These are phyloP conservation scores for Trichoderma virens DNA, from an alignment of 495 filamentous ascomycete genomes.

Conservation along the genomic window DNA sequence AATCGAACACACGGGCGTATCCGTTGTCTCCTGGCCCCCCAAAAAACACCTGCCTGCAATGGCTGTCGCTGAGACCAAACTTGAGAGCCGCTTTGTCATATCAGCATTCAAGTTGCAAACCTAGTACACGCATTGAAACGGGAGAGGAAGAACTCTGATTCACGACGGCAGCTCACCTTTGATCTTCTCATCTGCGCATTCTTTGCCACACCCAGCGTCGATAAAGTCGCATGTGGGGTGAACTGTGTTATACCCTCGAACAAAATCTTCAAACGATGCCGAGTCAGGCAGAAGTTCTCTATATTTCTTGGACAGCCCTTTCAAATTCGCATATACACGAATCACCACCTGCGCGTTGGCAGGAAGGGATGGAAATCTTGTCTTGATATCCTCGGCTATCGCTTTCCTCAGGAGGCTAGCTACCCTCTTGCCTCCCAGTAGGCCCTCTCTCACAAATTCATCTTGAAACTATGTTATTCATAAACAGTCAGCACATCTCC, in stretches of 20 bases:
- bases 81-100: not conserved
- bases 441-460: conserved; percentile 2
- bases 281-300: conserved; percentile 1
- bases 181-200: conserved; percentile 21
- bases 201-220: conserved; percentile 28
- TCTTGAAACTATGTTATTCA: not conserved
- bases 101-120: not conserved
- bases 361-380: not conserved
- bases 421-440: conserved; percentile 5
- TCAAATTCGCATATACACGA: conserved; percentile 25
- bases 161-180: conserved; percentile 6
- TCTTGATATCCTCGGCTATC: conserved; percentile 7
- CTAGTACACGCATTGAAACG: too few species aligned
- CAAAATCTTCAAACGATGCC: conserved; percentile 17
- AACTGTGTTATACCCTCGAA: conserved; percentile 28
- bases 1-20: conserved; percentile 8
- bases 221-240: conserved; percentile 25
- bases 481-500: not conserved
- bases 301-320: conserved; percentile 24
- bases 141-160: not conserved
- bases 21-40: conserved; percentile 11
- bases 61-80: not conserved
- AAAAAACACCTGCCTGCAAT: conserved; percentile 10
- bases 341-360: conserved; percentile 17
- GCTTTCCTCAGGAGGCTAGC: conserved; percentile 11